A percentile compares a stretch with the other conserved stretches of the same genome.
phyloP scores from a whole-genome alignment of 352 stramenopile species.

The Pythium oligandrum region DNA sequence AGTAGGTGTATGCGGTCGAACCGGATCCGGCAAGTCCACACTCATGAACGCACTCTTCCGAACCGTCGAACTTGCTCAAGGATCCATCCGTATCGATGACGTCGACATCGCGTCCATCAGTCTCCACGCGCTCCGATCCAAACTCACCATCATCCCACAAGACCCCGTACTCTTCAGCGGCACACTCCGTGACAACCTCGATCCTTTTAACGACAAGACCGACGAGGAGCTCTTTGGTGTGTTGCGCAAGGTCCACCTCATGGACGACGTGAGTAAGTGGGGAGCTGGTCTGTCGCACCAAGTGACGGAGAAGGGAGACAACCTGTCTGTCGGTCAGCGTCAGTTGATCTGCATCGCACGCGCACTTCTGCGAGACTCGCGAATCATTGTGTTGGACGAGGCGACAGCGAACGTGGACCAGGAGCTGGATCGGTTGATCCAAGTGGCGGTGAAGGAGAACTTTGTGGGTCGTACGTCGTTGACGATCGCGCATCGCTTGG shows the following conservation, averaged over 20 bases:
- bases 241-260: conserved; percentile 20
- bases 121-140: conserved; percentile 21
- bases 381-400: conserved; percentile 89
- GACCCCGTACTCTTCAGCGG: conserved; percentile 88
- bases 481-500: conserved; percentile 91
- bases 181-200: conserved; percentile 84
- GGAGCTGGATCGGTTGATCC: conserved; percentile 79
- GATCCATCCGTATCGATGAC: conserved; percentile 81
- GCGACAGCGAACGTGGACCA: conserved; percentile 87
- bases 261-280: conserved; percentile 6
- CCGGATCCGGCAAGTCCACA: conserved; percentile 26
- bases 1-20: conserved; percentile 25
- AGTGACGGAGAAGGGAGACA: conserved; percentile 85
- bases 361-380: conserved; percentile 79
- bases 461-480: conserved; percentile 88
- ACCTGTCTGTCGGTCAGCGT: conserved; percentile 92
- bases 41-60: no score
- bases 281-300: conserved; percentile 60
- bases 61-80: conserved; percentile 25
- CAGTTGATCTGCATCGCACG: conserved; percentile 93
- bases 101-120: conserved; percentile 57
- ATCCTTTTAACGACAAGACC: conserved; percentile 70
- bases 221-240: conserved; percentile 32
- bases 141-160: conserved; percentile 66
- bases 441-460: conserved; percentile 38